Evolutionary conservation across 176 grass and related monocot genomes (phyloP).

Genomic region (Ensete ventricosum): DNA sequence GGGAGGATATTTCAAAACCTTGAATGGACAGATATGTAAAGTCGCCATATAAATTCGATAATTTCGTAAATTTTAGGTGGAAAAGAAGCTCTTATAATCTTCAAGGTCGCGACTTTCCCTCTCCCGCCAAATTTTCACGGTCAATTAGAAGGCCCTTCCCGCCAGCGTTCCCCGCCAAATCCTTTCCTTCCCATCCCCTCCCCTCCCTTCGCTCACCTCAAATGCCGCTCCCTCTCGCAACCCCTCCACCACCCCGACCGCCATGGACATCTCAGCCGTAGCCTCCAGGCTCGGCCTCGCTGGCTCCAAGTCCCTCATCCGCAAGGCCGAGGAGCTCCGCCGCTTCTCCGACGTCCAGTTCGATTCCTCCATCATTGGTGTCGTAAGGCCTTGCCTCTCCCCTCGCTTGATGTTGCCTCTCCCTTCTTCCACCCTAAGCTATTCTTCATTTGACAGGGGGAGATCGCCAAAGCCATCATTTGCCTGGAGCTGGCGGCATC

Average conservation of each 20-base stretch:
- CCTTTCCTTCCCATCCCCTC: constrained; percentile 5
- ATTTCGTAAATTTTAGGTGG: no score
- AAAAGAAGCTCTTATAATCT: not conserved
- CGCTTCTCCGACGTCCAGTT: constrained; percentile 78
- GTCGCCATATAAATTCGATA: no score
- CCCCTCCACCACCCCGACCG: not conserved
- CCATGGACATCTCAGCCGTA: constrained; percentile 80
- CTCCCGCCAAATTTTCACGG: not conserved
- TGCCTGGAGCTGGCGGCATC: constrained; percentile 80
- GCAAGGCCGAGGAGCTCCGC: constrained; percentile 87
- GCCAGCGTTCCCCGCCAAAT: constrained; percentile 42
- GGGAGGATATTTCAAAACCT: no score
- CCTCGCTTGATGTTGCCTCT: not conserved
- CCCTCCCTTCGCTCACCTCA: not conserved
- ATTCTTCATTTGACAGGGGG: constrained; percentile 35
- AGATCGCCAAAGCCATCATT: constrained; percentile 95
- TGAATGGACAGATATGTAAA: no score
- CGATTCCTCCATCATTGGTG: constrained; percentile 80
- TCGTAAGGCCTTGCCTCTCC: constrained; percentile 20
- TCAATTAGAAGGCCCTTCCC: constrained; percentile 18
- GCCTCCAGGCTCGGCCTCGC: constrained; percentile 60
- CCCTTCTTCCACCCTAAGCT: not conserved
- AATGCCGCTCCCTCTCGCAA: constrained; percentile 17
- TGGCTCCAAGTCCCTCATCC: constrained; percentile 40
- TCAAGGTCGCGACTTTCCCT: not conserved